Base-by-base conservation (phyloP, 345 rosid species). In the Excoecaria cochinchinensis region DNA sequence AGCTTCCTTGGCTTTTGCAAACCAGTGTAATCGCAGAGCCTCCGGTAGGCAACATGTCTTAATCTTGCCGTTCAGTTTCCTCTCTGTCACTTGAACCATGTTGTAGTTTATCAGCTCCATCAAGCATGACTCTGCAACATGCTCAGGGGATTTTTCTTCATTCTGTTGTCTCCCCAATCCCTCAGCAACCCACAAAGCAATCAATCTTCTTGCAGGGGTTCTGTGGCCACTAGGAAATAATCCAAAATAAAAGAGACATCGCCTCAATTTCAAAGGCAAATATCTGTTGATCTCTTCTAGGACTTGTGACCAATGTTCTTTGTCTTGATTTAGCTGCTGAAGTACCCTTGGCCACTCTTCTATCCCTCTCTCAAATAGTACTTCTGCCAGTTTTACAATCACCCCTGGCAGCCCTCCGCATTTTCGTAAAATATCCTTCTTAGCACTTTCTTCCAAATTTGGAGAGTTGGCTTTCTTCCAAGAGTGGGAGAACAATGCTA, bases 231-330 rank as follows among this genome's bases (percentile, higher is more conserved):
- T 73, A 7, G 76, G 78, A 50, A 81, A 77, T 14, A 80, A 65
- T 80, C 70, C 70, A 42, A 44, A 67, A 42, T 46, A 21, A 67
- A 67, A 67, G 0, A 67, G 53, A 4, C 53, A 77, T 53, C 75
- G 56, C 52, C 78, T 81, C 48, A 81, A 61, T 42, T 70, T 47
- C 42, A 42, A 40, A 53, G 78, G 80, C 62, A 77, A 73, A 22
- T 77, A 71, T 25, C 46, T n/a, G 38, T 67, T 74, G 68, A 59
- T 63, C 50, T 64, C 80, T 66, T 42, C 66, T 67, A 73, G 48
- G 24, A 81, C 22, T 44, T n/a, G 68, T 15, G 59, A 52, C 42
- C 61, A 71, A 12, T 60, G 31, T 57, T 16, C 42, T 22, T 64
- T 60, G 66, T 72, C 60, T 48, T 66, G 76, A 22, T 42, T 56